phyloP scores from a whole-genome alignment of 345 rosid species.

The Gossypium australe region DNA sequence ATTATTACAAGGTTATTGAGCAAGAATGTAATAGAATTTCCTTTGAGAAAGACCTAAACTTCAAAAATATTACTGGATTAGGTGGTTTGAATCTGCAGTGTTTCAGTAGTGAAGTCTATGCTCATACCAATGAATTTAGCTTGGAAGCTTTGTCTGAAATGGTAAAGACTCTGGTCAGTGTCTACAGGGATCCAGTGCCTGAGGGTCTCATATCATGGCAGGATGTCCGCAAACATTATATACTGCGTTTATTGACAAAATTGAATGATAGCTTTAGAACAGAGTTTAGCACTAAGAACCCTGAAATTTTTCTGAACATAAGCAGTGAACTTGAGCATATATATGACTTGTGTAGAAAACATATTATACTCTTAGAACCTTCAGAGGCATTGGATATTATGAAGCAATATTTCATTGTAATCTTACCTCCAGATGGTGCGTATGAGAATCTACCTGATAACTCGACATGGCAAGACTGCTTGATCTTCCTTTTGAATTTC shows the following conservation, averaged over 20 bases:
- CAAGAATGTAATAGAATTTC: constrained; percentile 80
- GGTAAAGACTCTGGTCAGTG: constrained; percentile 50
- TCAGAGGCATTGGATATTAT: constrained; percentile 57
- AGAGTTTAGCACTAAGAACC: constrained; percentile 40
- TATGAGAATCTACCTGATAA: constrained; percentile 57
- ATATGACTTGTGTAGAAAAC: constrained; percentile 45
- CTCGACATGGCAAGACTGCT: constrained; percentile 89
- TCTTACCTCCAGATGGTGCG: constrained; percentile 40
- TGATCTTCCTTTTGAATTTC: constrained; percentile 72
- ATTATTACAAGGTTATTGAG: constrained; percentile 48
- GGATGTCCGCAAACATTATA: constrained; percentile 65
- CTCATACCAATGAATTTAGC: constrained; percentile 46
- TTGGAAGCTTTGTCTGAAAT: constrained; percentile 82
- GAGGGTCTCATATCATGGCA: constrained; percentile 55
- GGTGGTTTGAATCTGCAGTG: constrained; percentile 59
- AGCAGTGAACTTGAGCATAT: constrained; percentile 60
- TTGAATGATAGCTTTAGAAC: constrained; percentile 41
- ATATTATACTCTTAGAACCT: constrained; percentile 59
- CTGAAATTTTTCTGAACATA: constrained; percentile 64
- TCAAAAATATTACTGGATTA: constrained; percentile 67
- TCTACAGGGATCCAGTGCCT: constrained; percentile 39
- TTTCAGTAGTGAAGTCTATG: constrained; percentile 59
- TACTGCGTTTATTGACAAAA: constrained; percentile 42
- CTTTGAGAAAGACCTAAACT: constrained; percentile 68
- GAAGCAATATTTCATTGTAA: constrained; percentile 49